Conservation (phyloP, 139 green algal genomes). For the Chlamydomonas applanata region DNA sequence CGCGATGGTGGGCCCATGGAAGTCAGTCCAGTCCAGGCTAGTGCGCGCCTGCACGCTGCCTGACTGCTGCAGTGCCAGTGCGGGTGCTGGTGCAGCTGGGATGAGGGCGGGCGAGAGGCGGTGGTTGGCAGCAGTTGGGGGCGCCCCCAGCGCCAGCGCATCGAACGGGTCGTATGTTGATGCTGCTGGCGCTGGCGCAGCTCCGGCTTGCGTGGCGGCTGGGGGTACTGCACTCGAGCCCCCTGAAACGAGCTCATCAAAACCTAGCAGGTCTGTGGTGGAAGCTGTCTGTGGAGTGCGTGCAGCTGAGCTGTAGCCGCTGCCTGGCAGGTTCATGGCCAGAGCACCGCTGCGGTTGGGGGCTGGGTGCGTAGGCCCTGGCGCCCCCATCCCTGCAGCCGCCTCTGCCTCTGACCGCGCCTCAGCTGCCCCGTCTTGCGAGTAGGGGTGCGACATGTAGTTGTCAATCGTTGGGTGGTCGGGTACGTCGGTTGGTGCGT, state of each 20-base stretch:
- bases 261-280: constrained; percentile 28
- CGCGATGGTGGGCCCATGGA: constrained; percentile 13
- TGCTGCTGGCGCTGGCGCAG: neutral
- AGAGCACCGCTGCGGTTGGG: neutral
- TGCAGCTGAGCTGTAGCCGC: neutral
- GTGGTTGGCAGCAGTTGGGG: neutral
- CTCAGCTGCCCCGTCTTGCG: neutral
- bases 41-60: neutral
- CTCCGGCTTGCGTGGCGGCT: neutral
- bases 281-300: neutral
- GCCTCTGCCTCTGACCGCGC: neutral
- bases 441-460: constrained; percentile 68
- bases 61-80: neutral
- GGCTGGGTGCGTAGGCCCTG: neutral
- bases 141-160: neutral
- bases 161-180: constrained; percentile 6
- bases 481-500: constrained; percentile 46
- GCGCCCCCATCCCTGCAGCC: neutral
- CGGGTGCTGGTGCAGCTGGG: neutral
- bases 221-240: neutral
- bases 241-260: constrained; percentile 18
- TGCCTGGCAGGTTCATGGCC: neutral
- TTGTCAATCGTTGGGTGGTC: constrained; percentile 78
- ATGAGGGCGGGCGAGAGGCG: neutral
- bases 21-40: constrained; percentile 31